Conservation (phyloP, 768 basidiomycete genomes). For the Suillus alpinus region DNA sequence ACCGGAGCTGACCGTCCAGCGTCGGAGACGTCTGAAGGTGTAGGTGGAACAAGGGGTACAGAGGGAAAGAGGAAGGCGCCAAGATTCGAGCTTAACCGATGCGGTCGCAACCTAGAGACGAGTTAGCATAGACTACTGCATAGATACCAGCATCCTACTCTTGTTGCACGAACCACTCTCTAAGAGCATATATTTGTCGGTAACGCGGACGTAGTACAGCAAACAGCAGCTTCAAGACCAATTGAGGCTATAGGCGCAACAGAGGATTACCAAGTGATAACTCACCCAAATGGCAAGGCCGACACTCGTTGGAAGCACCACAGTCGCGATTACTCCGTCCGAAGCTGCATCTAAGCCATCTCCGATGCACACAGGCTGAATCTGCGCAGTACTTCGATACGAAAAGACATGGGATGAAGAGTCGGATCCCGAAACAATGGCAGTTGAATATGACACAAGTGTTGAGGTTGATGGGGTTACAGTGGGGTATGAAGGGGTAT, state of each 20-base stretch:
- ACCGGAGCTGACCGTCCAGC: slow-evolving; percentile 45
- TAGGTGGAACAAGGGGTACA: slow-evolving; percentile 59
- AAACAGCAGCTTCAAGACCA: slow-evolving; percentile 51
- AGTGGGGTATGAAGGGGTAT: slow-evolving; percentile 30
- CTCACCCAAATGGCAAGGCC: slow-evolving; percentile 72
- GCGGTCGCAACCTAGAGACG: slow-evolving; percentile 54
- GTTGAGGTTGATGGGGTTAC: slow-evolving; percentile 34
- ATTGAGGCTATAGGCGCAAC: neutral
- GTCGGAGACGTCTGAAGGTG: slow-evolving; percentile 56
- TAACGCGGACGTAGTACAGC: slow-evolving; percentile 66
- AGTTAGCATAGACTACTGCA: slow-evolving; percentile 10
- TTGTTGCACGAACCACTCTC: slow-evolving; percentile 76
- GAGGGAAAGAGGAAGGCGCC: slow-evolving; percentile 72
- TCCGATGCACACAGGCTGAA: slow-evolving; percentile 57
- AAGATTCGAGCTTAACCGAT: slow-evolving; percentile 53
- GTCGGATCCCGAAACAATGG: neutral
- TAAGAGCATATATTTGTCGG: slow-evolving; percentile 66
- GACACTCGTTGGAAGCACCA: slow-evolving; percentile 54
- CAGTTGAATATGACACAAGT: slow-evolving; percentile 1
- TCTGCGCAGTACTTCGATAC: slow-evolving; percentile 9
- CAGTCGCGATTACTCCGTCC: slow-evolving; percentile 56
- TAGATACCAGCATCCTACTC: slow-evolving; percentile 45
- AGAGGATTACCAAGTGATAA: slow-evolving; percentile 8
- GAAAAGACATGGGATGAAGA: slow-evolving; percentile 12
- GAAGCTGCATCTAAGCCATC: slow-evolving; percentile 61